phyloP scores from a whole-genome alignment of 805 yeast genomes.

The Blastobotrys peoriensis region DNA sequence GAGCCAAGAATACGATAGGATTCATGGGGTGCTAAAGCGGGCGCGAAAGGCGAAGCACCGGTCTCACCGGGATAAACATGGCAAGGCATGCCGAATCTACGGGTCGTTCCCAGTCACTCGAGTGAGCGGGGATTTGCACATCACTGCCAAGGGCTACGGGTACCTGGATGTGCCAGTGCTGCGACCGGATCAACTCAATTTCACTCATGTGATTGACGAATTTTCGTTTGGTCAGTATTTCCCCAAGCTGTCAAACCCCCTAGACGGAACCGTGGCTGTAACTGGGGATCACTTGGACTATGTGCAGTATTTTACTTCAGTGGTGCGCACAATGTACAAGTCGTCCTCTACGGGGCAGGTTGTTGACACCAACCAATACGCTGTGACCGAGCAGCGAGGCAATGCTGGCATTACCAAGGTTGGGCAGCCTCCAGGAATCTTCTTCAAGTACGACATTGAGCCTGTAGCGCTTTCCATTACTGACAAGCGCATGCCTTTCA shows the following conservation, averaged over 20 bases:
- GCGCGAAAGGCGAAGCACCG: conserved; percentile 16
- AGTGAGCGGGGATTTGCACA: conserved; percentile 79
- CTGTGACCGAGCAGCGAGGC: conserved; percentile 33
- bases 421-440: conserved; percentile 63
- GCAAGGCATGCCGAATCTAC: conserved; percentile 22
- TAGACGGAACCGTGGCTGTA: conserved; percentile 64
- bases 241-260: conserved; percentile 82
- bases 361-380: conserved; percentile 80
- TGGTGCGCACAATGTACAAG: conserved; percentile 76
- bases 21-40: conserved; percentile 18
- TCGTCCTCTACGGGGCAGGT: conserved; percentile 54
- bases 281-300: conserved; percentile 41
- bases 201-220: conserved; percentile 80
- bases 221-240: conserved; percentile 86
- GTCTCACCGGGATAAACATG: conserved; percentile 5
- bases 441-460: conserved; percentile 80
- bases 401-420: conserved; percentile 13
- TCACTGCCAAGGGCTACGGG: conserved; percentile 71
- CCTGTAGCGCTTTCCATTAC: conserved; percentile 65
- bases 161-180: conserved; percentile 35
- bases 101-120: conserved; percentile 60
- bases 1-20: conserved; percentile 11
- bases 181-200: conserved; percentile 43
- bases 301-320: conserved; percentile 65
- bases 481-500: conserved; percentile 70